A percentile compares a stretch with the other conserved stretches of the same genome.
phyloP scores from a whole-genome alignment of 1,284 basidiomycete genomes.

The Waitea zeae region DNA sequence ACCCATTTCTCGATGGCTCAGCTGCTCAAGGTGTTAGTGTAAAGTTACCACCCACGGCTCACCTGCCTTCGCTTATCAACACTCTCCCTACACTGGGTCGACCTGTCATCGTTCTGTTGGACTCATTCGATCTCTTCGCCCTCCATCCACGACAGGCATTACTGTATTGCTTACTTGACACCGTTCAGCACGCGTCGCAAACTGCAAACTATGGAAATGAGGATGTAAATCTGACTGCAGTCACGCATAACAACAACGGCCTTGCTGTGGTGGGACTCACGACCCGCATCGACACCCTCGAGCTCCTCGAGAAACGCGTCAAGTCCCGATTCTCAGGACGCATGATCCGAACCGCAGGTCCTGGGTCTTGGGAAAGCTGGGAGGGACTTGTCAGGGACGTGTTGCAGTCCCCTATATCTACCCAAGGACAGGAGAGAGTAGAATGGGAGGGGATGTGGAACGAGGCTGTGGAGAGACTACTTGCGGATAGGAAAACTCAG shows the following conservation, averaged over 20 bases:
- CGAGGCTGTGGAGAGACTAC: constrained; percentile 41
- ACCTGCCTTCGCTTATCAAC: constrained; percentile 68
- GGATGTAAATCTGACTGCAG: background rate
- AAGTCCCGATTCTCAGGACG: constrained; percentile 91
- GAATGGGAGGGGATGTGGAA: constrained; percentile 26
- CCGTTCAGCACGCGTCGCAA: too few species aligned
- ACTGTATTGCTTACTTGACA: constrained; percentile 80
- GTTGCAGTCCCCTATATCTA: too few species aligned
- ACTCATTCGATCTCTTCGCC: constrained; percentile 85
- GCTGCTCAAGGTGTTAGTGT: constrained; percentile 10
- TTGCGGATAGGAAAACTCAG: constrained; percentile 25
- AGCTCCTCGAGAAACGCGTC: constrained; percentile 83
- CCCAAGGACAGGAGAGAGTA: too few species aligned
- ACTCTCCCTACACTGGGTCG: constrained; percentile 60
- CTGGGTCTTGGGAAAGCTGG: constrained; percentile 35
- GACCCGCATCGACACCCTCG: constrained; percentile 73
- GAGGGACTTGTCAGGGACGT: constrained; percentile 23
- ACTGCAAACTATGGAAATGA: background rate
- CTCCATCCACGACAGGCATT: constrained; percentile 77
- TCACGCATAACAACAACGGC: constrained; percentile 31
- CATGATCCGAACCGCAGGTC: constrained; percentile 60
- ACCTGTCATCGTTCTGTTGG: constrained; percentile 70
- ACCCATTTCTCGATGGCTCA: constrained; percentile 19
- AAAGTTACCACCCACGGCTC: constrained; percentile 48
- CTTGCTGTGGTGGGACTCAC: constrained; percentile 75